These are phyloP conservation scores for Penicillium oxalicum DNA, from an alignment of 2,329 filamentous ascomycete genomes.

Conservation along the genomic window DNA sequence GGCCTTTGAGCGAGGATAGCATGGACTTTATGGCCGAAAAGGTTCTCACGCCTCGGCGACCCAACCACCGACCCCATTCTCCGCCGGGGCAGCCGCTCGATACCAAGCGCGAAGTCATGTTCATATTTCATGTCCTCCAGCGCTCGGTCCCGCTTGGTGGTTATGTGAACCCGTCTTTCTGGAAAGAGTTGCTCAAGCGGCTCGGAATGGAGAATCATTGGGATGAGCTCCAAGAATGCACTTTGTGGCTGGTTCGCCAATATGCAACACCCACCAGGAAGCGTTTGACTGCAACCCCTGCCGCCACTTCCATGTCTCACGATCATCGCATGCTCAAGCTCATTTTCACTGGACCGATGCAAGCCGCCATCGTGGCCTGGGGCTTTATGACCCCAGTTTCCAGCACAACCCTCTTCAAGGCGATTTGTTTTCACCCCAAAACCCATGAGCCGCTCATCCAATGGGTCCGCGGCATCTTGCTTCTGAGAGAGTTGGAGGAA, in stretches of 20 bases:
- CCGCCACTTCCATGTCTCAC: slow-evolving; percentile 1
- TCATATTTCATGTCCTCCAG: slow-evolving; percentile 46
- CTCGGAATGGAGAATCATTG: slow-evolving; percentile 53
- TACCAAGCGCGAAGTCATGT: slow-evolving; percentile 34
- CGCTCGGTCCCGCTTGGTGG: slow-evolving; percentile 43
- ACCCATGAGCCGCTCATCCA: slow-evolving; percentile 25
- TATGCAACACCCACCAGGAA: slow-evolving; percentile 26
- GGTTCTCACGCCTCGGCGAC: slow-evolving; percentile 27
- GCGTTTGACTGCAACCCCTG: slow-evolving; percentile 1
- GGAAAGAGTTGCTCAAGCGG: slow-evolving; percentile 55
- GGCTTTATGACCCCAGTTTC: slow-evolving; percentile 39
- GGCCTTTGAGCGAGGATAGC: slow-evolving; percentile 41
- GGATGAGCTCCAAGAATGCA: slow-evolving; percentile 47
- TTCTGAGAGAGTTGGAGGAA: slow-evolving; percentile 35
- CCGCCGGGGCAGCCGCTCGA: slow-evolving; percentile 20
- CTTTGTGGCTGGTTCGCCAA: slow-evolving; percentile 46
- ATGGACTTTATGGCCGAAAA: slow-evolving; percentile 40
- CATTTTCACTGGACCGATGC: slow-evolving; percentile 41
- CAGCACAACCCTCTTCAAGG: slow-evolving; percentile 12
- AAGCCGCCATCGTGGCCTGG: slow-evolving; percentile 47
- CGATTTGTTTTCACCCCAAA: slow-evolving; percentile 16
- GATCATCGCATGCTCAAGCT: slow-evolving; percentile 27
- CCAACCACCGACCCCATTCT: slow-evolving; percentile 17
- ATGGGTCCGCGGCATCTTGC: slow-evolving; percentile 36
- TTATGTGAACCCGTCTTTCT: slow-evolving; percentile 41